Base-by-base conservation (phyloP, 495 filamentous ascomycete species). In the Clavariopsis aquatica region DNA sequence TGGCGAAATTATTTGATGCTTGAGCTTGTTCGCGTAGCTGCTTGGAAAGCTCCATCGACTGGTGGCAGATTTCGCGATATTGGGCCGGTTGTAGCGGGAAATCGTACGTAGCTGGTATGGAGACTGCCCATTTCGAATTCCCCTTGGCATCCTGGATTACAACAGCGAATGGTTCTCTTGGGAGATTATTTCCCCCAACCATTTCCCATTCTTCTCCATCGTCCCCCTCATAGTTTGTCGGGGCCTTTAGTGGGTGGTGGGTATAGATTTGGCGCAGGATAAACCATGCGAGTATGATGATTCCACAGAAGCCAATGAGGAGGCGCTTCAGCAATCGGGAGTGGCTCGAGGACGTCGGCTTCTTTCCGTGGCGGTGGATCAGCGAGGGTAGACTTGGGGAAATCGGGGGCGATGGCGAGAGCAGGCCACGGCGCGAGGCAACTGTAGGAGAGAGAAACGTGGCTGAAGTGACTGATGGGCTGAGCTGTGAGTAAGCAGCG, bases 101-200 rank as follows among this genome's bases (percentile, higher is more conserved):
- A 13, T 73, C 66, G 36, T 77, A 76, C 31, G 71, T 78, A 3
- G 76, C 75, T 1, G 89, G 89, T 27, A 92, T 89, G 1, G 80
- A 83, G 0, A 91, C 80, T 0, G 89, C 90, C 89, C 89, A 91
- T 68, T 80, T 86, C 6, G 82, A 69, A 36, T 75, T 78, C 15
- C 83, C 85, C 43, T 76, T 76, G 29, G 78, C 75, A 69, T 89
- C 84, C 7, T 79, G 80, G 17, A 89, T 75, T 1, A 84, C 72
- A 28, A 89, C 79, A 0, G 85, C 82, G 2, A 82, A 81, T n/a
- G 85, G 84, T 22, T 82, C 79, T 5, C 81, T 76, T 2, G 84
- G 84, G 26, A 84, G 68, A 34, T 73, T 72, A 23, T 78, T 76
- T 55, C 79, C 81, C 20, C 77, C 80, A 23, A 83, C 78, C 73